Percentiles rank a stretch among this genome's conserved stretches.
phyloP scores from a whole-genome alignment of 768 basidiomycete genomes.

The Mycena venus region DNA sequence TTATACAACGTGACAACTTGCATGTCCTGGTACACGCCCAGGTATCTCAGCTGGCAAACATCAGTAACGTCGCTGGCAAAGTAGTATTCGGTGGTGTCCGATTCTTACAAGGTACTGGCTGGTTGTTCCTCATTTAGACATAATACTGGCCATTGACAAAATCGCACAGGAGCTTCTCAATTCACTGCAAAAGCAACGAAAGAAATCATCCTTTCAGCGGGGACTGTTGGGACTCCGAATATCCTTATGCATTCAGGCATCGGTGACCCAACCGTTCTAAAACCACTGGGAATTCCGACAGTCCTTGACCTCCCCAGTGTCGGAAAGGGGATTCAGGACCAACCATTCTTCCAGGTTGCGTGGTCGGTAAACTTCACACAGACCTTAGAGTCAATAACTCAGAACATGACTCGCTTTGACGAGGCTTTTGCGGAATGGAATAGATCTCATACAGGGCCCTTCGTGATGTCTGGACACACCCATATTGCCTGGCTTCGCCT shows the following conservation, averaged over 20 bases:
- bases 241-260: constrained; percentile 37
- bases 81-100: neutral
- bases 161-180: neutral
- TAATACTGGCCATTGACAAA: constrained; percentile 31
- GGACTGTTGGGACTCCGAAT: constrained; percentile 45
- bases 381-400: neutral
- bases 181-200: constrained; percentile 37
- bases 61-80: neutral
- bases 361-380: constrained; percentile 15
- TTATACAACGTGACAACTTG: constrained; percentile 42
- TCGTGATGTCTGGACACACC: constrained; percentile 35
- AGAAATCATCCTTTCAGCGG: too few relatives aligned
- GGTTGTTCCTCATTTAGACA: neutral
- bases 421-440: constrained; percentile 26
- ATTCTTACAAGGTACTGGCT: constrained; percentile 30
- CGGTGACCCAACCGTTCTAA: constrained; percentile 21
- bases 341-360: neutral
- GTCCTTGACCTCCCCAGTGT: constrained; percentile 31
- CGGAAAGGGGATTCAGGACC: constrained; percentile 23
- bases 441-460: constrained; percentile 44
- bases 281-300: constrained; percentile 2
- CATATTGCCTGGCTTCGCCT: constrained; percentile 46
- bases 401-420: constrained; percentile 7
- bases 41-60: constrained; percentile 31
- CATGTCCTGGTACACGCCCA: constrained; percentile 42